Base-by-base conservation (phyloP, 202 grass and related monocot genomes). In the Dendrocalamus latiflorus region DNA sequence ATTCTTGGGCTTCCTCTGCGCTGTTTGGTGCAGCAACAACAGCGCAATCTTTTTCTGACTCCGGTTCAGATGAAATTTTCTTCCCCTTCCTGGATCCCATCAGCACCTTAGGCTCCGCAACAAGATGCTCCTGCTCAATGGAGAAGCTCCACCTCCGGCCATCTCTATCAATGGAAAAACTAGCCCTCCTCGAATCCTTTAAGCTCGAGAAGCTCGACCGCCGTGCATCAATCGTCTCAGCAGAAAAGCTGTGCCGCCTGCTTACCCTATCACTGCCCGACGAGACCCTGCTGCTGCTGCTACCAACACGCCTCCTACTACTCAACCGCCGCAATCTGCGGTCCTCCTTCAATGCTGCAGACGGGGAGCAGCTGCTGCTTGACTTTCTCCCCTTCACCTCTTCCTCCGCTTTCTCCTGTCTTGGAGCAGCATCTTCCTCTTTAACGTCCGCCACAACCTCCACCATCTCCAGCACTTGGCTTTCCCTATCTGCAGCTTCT, bases 91-190 rank as follows among this genome's bases (percentile, higher is more conserved):
- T 88, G 1, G 81, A 81, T 43, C 84, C 86, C 74, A 87, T 91
- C 16, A 85, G 75, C 34, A 81, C 83, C 83, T 92, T 90, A n/a
- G 84, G 82, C 28, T 90, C 84, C 0, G 89, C 78, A 50, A 93
- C 86, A 0, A 98, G 91, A 80, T 90, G 88, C 60, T 95, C 92
- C 69, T 91, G 89, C 63, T 98, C 93, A 60, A 98, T 89, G 2
- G 80, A 95, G 87, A 98, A 98, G 87, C 91, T 98, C 95, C 91
- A 95, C 42, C 93, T 87, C 24, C 74, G 68, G 2, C 83, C 90
- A 87, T 94, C 86, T 70, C 85, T 82, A 54, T 90, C 93, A 22
- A 91, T 71, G 59, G 95, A 98, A 77, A 98, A 95, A 84, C 95
- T 98, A 18, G 93, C 91, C 76, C 93, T 86, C 62, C 90, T 92